Conservation (phyloP, 768 basidiomycete species). For the Auricularia sp. region DNA sequence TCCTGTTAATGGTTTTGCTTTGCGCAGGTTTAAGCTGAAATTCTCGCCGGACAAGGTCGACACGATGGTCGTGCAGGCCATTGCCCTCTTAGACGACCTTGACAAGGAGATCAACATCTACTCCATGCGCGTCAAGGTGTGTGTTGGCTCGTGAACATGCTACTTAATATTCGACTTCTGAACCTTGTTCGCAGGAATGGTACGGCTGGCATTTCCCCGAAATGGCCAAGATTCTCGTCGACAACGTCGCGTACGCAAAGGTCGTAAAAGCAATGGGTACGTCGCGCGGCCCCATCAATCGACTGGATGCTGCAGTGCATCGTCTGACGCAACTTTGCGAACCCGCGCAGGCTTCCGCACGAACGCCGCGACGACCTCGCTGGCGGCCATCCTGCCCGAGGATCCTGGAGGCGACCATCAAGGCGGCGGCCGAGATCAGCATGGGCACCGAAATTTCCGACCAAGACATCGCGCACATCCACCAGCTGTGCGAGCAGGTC, state of each 20-base stretch:
- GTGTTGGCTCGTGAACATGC: background rate
- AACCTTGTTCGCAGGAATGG: constrained; percentile 66
- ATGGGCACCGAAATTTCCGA: constrained; percentile 99
- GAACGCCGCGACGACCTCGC: constrained; percentile 77
- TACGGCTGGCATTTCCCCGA: constrained; percentile 99
- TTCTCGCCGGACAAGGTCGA: constrained; percentile 99
- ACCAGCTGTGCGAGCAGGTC: constrained; percentile 95
- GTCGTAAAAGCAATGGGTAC: constrained; percentile 83
- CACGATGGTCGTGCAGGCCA: constrained; percentile 98
- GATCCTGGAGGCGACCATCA: constrained; percentile 91
- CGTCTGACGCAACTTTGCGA: background rate
- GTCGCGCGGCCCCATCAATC: constrained; percentile 9
- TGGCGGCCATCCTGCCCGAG: constrained; percentile 88
- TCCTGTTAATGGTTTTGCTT: background rate
- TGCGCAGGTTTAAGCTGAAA: constrained; percentile 89
- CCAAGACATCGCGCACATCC: constrained; percentile 91
- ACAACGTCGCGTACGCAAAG: constrained; percentile 96
- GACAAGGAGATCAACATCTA: constrained; percentile 99
- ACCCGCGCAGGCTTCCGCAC: constrained; percentile 72
- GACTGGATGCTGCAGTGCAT: too few relatives aligned
- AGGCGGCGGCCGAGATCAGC: constrained; percentile 92
- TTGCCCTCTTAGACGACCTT: constrained; percentile 91
- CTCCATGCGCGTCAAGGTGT: constrained; percentile 94
- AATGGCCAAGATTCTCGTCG: constrained; percentile 95
- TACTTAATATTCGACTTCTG: too few relatives aligned